These are phyloP conservation scores for Dionaea muscipula DNA, from an alignment of 179 eudicot species.

Conservation along the genomic window DNA sequence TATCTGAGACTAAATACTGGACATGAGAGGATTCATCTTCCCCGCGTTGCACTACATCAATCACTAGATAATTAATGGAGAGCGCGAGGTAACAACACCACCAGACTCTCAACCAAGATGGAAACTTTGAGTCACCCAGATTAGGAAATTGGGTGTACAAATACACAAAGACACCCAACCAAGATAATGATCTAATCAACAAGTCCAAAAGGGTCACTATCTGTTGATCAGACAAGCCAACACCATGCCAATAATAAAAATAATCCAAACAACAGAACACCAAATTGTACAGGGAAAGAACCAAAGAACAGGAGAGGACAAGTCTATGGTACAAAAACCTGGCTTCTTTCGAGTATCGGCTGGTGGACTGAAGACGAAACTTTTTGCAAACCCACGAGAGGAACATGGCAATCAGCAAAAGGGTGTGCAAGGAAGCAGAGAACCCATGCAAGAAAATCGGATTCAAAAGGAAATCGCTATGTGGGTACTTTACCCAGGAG, in stretches of 20 bases:
- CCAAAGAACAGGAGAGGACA: conserved; percentile 23
- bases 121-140: conserved; percentile 29
- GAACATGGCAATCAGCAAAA: conserved; percentile 24
- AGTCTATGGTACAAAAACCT: conserved; percentile 23
- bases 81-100: conserved; percentile 41
- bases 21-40: conserved; percentile 12
- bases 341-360: conserved; percentile 15
- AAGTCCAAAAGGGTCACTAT: conserved; percentile 33
- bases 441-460: conserved; percentile 26
- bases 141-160: conserved; percentile 19
- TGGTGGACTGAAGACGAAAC: neutral
- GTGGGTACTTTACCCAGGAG: conserved; percentile 6
- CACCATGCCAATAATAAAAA: conserved; percentile 43
- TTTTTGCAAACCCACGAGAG: conserved; percentile 24
- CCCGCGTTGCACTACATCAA: conserved; percentile 27
- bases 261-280: conserved; percentile 28
- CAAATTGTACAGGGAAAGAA: conserved; percentile 32
- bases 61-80: conserved; percentile 37
- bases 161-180: conserved; percentile 35
- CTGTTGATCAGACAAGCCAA: conserved; percentile 50
- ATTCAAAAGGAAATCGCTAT: conserved; percentile 17
- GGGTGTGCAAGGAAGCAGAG: conserved; percentile 29
- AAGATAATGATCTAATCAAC: conserved; percentile 26
- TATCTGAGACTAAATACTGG: conserved; percentile 40
- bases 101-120: conserved; percentile 48